phyloP scores from a whole-genome alignment of 805 yeast species.

The Lipomyces sp. region DNA sequence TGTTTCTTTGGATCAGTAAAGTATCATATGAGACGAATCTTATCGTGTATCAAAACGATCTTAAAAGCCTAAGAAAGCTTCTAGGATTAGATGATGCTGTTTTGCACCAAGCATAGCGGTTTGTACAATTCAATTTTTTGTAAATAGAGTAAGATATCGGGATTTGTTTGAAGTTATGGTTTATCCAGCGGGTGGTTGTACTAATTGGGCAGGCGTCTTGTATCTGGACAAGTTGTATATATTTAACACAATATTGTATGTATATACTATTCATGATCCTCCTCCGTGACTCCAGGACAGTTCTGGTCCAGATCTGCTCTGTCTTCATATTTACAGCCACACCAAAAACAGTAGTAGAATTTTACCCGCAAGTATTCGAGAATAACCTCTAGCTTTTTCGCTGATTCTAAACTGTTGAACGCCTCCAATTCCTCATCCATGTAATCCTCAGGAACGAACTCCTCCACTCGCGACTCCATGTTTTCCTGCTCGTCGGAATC shows the following conservation, averaged over 20 bases:
- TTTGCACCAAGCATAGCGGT: not conserved
- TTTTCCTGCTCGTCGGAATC: constrained; percentile 2
- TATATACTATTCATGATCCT: constrained; percentile 47
- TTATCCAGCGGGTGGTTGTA: not conserved
- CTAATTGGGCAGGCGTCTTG: not conserved
- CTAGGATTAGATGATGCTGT: not conserved
- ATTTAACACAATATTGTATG: not conserved
- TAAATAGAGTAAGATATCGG: not conserved
- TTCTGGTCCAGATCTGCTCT: constrained; percentile 48
- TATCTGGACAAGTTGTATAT: not conserved
- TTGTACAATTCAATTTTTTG: not conserved
- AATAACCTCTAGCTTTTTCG: constrained; percentile 46
- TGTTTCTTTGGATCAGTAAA: constrained; percentile 13
- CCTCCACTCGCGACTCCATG: constrained; percentile 12
- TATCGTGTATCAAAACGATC: not conserved
- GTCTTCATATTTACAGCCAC: constrained; percentile 52
- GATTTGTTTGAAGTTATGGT: not conserved
- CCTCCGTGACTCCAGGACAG: constrained; percentile 58
- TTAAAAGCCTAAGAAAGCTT: not conserved
- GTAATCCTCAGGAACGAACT: constrained; percentile 16
- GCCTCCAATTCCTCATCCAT: constrained; percentile 43
- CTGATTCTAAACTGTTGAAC: constrained; percentile 41
- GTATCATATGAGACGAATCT: not conserved
- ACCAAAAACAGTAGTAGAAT: constrained; percentile 56
- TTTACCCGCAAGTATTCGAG: constrained; percentile 49